A percentile compares a stretch with the other conserved stretches of the same genome.
Conservation (phyloP, 257 asterid genomes). For the Solanum ossicruentum region DNA sequence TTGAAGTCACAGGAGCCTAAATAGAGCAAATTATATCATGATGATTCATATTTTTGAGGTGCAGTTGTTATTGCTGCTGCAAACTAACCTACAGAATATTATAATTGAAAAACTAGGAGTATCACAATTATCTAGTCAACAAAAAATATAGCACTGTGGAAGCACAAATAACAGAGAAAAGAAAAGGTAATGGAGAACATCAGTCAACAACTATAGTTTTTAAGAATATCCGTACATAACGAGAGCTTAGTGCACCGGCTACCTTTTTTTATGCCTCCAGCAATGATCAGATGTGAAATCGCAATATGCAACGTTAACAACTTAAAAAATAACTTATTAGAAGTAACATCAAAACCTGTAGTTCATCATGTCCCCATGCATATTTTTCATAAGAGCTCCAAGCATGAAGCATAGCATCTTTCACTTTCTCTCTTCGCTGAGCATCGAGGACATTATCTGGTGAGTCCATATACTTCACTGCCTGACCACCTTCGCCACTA, state of each 20-base stretch:
- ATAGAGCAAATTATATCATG: not conserved
- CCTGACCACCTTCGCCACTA: constrained; percentile 5
- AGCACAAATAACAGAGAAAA: not conserved
- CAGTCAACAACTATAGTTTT: not conserved
- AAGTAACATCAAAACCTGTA: constrained; percentile 48
- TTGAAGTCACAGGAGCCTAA: not conserved
- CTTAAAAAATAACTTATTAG: not conserved
- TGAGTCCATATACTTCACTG: constrained; percentile 14
- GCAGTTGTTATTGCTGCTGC: not conserved
- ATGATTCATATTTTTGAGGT: not conserved
- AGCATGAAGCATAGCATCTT: constrained; percentile 94
- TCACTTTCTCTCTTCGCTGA: constrained; percentile 74
- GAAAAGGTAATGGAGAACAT: not conserved
- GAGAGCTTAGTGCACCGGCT: not conserved
- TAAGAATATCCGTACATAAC: not conserved
- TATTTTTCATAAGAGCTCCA: constrained; percentile 95
- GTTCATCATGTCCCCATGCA: constrained; percentile 99
- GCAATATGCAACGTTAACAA: not conserved
- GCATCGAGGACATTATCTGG: constrained; percentile 47
- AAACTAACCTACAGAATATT: not conserved
- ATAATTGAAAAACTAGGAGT: not conserved
- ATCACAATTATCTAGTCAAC: not conserved
- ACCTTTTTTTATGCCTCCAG: not conserved
- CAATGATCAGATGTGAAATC: not conserved
- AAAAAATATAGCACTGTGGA: not conserved